Conservation (phyloP, 1,284 basidiomycete genomes). For the Afroboletus lepidellus region DNA sequence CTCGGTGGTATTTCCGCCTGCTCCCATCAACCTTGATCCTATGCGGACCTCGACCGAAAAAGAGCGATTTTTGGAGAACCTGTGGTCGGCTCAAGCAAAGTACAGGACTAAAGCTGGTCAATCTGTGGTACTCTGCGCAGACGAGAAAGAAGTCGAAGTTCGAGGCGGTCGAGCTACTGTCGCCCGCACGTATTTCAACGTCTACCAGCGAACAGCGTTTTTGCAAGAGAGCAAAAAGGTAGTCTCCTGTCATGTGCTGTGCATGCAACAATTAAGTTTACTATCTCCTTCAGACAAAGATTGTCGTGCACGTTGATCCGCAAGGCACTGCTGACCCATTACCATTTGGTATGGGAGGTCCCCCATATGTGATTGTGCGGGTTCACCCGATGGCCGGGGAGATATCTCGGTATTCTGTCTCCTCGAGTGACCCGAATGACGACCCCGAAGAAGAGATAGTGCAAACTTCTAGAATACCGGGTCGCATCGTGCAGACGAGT, state of each 20-base stretch:
- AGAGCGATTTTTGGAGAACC: constrained; percentile 79
- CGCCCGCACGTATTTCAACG: constrained; percentile 82
- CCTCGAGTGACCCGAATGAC: constrained; percentile 68
- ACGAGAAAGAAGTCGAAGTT: constrained; percentile 72
- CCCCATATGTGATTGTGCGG: constrained; percentile 73
- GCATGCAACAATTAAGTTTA: constrained; percentile 6
- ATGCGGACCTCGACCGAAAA: constrained; percentile 64
- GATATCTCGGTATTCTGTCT: constrained; percentile 73
- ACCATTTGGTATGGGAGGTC: constrained; percentile 63
- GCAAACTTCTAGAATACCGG: constrained; percentile 70
- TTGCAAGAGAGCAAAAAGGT: constrained; percentile 77
- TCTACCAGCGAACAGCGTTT: constrained; percentile 79
- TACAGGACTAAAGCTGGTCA: constrained; percentile 67
- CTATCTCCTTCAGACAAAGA: constrained; percentile 63
- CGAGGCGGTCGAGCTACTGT: constrained; percentile 57
- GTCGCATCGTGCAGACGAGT: constrained; percentile 79
- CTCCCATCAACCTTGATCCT: constrained; percentile 62
- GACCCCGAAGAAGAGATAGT: constrained; percentile 80
- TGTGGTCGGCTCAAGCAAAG: constrained; percentile 83
- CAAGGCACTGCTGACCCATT: constrained; percentile 71
- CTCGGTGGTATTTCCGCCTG: constrained; percentile 70
- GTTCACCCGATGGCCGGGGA: constrained; percentile 81
- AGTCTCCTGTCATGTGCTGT: constrained; percentile 10
- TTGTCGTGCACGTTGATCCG: constrained; percentile 81
- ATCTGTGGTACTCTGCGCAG: constrained; percentile 64